Conservation (phyloP, 345 rosid species). For the Toxicodendron radicans region DNA sequence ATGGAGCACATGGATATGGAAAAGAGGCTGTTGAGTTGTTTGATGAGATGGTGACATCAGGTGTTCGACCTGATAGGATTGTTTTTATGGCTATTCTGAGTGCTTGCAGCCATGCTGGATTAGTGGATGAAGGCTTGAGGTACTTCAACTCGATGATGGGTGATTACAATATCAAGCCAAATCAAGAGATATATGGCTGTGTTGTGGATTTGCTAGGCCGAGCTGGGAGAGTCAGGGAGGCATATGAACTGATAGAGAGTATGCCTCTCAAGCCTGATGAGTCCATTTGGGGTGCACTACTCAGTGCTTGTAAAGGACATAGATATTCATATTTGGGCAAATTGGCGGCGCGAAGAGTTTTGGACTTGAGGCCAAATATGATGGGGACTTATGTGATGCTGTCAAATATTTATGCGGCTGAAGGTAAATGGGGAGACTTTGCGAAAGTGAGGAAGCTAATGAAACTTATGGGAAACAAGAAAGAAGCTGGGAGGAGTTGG, state of each 20-base stretch:
- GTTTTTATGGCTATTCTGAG: slow-evolving; percentile 85
- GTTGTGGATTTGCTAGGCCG: slow-evolving; percentile 87
- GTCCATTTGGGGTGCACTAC: slow-evolving; percentile 82
- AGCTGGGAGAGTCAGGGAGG: slow-evolving; percentile 83
- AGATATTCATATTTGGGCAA: slow-evolving; percentile 49
- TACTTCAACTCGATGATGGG: slow-evolving; percentile 58
- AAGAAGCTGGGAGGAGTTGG: slow-evolving; percentile 91
- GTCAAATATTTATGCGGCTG: slow-evolving; percentile 76
- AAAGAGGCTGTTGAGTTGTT: slow-evolving; percentile 68
- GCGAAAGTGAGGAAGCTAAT: slow-evolving; percentile 67
- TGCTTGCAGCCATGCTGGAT: slow-evolving; percentile 88
- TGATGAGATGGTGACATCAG: slow-evolving; percentile 73
- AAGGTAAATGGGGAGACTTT: slow-evolving; percentile 72
- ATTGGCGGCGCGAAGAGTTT: slow-evolving; percentile 61
- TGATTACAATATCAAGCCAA: slow-evolving; percentile 47
- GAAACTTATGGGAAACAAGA: slow-evolving; percentile 55
- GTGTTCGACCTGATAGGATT: slow-evolving; percentile 69
- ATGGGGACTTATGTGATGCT: slow-evolving; percentile 67
- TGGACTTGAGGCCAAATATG: slow-evolving; percentile 62
- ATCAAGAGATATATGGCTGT: slow-evolving; percentile 75
- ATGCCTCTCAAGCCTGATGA: slow-evolving; percentile 81
- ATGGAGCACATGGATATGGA: slow-evolving; percentile 79
- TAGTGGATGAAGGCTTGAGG: slow-evolving; percentile 76
- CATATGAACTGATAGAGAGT: slow-evolving; percentile 59
- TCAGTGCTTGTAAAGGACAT: slow-evolving; percentile 81